Percentiles rank a stretch among this genome's conserved stretches.
Conservation (phyloP, 495 filamentous ascomycete species). For the Hypoxylon rickii region DNA sequence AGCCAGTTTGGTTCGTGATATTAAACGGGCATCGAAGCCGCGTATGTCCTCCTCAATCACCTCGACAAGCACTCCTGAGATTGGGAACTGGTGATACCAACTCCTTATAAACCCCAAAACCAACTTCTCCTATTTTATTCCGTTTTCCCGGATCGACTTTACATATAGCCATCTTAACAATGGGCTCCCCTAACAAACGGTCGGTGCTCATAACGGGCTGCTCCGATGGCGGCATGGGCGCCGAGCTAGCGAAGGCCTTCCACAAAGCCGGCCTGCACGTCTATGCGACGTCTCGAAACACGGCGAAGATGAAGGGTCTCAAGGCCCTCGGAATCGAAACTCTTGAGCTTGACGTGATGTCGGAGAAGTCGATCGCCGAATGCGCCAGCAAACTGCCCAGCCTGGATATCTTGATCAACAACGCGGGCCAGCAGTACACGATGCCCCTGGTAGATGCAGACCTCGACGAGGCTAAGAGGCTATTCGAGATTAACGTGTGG, state of each 20-base stretch:
- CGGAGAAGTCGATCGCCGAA: constrained; percentile 19
- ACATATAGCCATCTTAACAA: too few species aligned
- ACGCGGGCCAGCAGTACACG: constrained; percentile 48
- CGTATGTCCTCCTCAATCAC: too few species aligned
- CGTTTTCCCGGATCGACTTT: too few species aligned
- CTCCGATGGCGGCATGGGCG: constrained; percentile 50
- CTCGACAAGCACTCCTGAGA: too few species aligned
- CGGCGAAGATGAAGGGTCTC: constrained; percentile 37
- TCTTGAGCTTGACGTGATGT: constrained; percentile 30
- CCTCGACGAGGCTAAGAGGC: constrained; percentile 43
- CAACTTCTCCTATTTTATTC: too few species aligned
- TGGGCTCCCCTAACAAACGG: too few species aligned
- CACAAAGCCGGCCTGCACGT: constrained; percentile 34
- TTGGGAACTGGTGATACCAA: too few species aligned
- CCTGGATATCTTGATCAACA: constrained; percentile 59
- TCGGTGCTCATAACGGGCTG: constrained; percentile 55
- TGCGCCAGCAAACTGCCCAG: constrained; percentile 8
- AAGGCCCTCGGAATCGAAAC: constrained; percentile 28
- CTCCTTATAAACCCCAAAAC: too few species aligned
- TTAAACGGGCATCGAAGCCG: too few species aligned
- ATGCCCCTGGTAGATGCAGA: constrained; percentile 52
- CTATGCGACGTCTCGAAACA: constrained; percentile 47
- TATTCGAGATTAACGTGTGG: constrained; percentile 61
- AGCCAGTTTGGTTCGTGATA: too few species aligned
- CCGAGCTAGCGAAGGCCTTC: constrained; percentile 33